A percentile compares a stretch with the other conserved stretches of the same genome.
phyloP scores from a whole-genome alignment of 2,329 filamentous ascomycete genomes.

The Periconia macrospinosa region DNA sequence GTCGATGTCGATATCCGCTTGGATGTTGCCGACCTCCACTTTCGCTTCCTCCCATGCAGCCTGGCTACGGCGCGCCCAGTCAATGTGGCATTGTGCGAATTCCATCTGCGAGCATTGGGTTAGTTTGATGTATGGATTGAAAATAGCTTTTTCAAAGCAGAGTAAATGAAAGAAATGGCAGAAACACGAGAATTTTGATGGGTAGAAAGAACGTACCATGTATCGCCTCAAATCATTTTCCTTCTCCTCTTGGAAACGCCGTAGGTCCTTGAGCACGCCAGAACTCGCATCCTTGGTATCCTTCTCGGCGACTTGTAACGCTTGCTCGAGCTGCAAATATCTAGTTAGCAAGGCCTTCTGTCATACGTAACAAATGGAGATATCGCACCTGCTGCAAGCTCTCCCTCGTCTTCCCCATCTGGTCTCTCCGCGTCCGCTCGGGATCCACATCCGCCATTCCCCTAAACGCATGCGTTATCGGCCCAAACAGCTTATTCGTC shows the following conservation, averaged over 20 bases:
- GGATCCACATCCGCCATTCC: constrained; percentile 96
- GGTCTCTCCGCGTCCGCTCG: constrained; percentile 86
- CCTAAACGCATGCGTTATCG: constrained; percentile 92
- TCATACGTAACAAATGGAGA: not conserved
- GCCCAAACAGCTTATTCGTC: constrained; percentile 89
- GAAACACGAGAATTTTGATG: not conserved
- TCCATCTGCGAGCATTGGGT: constrained; percentile 63
- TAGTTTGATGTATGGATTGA: not conserved
- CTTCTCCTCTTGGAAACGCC: constrained; percentile 92
- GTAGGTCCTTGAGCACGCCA: constrained; percentile 85
- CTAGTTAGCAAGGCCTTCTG: constrained; percentile 10
- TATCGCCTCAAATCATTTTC: constrained; percentile 91
- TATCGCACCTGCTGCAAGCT: constrained; percentile 64
- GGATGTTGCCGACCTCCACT: constrained; percentile 85
- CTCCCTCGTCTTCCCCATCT: constrained; percentile 94
- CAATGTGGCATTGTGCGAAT: constrained; percentile 88
- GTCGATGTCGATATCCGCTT: constrained; percentile 36
- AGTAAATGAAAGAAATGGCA: not conserved
- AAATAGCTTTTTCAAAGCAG: not conserved
- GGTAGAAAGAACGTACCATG: constrained; percentile 70
- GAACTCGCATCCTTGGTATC: constrained; percentile 92
- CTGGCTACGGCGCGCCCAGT: constrained; percentile 90
- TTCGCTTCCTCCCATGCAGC: constrained; percentile 92
- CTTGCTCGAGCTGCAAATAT: constrained; percentile 75
- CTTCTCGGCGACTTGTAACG: constrained; percentile 81